A percentile compares a stretch with the other conserved stretches of the same genome.
Conservation (phyloP, 495 filamentous ascomycete species). For the Xylaria castorea region DNA sequence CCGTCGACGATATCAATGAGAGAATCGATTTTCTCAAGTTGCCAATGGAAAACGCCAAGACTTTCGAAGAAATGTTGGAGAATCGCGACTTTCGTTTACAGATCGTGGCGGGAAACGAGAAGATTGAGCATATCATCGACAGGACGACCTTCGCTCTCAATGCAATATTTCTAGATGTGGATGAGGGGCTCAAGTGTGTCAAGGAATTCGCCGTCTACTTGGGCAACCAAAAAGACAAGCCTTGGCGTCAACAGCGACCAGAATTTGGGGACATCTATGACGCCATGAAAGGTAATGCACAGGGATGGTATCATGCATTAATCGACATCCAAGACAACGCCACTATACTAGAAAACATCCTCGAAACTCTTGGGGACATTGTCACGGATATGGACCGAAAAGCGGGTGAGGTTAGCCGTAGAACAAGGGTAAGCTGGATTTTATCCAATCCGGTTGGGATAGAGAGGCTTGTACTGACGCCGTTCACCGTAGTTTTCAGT, state of each 20-base stretch:
- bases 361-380: constrained; percentile 69
- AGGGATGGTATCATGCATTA: constrained; percentile 83
- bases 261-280: constrained; percentile 70
- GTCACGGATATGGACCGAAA: constrained; percentile 79
- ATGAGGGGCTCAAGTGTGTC: constrained; percentile 77
- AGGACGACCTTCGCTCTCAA: constrained; percentile 77
- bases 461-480: constrained; percentile 2
- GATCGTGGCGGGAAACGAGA: constrained; percentile 85
- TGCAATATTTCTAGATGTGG: constrained; percentile 76
- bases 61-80: constrained; percentile 89
- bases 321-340: constrained; percentile 72
- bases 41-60: constrained; percentile 79
- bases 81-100: constrained; percentile 80
- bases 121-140: constrained; percentile 86
- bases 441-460: neutral
- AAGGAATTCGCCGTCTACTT: constrained; percentile 80
- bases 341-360: constrained; percentile 62
- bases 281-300: constrained; percentile 83
- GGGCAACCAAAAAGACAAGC: constrained; percentile 61
- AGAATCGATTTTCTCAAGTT: constrained; percentile 79
- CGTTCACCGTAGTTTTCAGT: constrained; percentile 23
- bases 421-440: constrained; percentile 55
- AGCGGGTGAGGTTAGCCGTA: constrained; percentile 74
- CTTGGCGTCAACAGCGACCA: constrained; percentile 59
- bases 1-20: constrained; percentile 74